Base-by-base conservation (phyloP, 1,284 basidiomycete genomes). In the Mycena citricolor region DNA sequence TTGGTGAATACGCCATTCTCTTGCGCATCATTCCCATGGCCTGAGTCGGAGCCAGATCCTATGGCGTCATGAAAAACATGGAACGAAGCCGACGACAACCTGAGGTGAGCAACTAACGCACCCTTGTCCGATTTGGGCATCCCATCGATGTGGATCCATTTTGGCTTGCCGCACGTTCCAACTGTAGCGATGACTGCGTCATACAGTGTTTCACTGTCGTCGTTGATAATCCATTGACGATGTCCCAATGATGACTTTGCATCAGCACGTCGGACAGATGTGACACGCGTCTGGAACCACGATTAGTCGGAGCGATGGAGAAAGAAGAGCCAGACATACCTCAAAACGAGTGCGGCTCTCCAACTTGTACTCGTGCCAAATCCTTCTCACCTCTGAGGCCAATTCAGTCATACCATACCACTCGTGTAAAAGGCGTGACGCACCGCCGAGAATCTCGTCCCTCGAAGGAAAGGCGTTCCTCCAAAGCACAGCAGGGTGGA, bases 101-200 rank as follows among this genome's bases (percentile, higher is more conserved):
- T 25, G 11, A 10, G 16, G 26, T 20, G 8, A n/a, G n/a, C n/a
- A n/a, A n/a, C n/a, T 6, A 21, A 32, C 44, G 39, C 23, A 26
- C 47, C 38, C 14, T 52, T 32, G 4, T 52, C 42, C 14, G 50
- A 49, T 20, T 66, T 60, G 2, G 69, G 69, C 60, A 78, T 70
- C 0, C 76, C 74, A 4, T 70, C 68, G 42, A 82, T 66, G 4
- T 64, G 56, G 44, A 78, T 64, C 65, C 67, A 70, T 54, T 71
- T 68, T 1, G 77, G 75, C 39, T 73, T 67, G 12, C 78, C 80
- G 52, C 78, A 81, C 0, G 78, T 81, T 4, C 81, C 80, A 24
- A 81, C 64, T 2, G 72, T 72, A 34, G 74, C 76, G 34, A 81
- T 74, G 47, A 82, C 59, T 0, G 76, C 79, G 54, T 82, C 79